phyloP scores from a whole-genome alignment of 2,329 filamentous ascomycete genomes.

The Emergomyces orientalis region DNA sequence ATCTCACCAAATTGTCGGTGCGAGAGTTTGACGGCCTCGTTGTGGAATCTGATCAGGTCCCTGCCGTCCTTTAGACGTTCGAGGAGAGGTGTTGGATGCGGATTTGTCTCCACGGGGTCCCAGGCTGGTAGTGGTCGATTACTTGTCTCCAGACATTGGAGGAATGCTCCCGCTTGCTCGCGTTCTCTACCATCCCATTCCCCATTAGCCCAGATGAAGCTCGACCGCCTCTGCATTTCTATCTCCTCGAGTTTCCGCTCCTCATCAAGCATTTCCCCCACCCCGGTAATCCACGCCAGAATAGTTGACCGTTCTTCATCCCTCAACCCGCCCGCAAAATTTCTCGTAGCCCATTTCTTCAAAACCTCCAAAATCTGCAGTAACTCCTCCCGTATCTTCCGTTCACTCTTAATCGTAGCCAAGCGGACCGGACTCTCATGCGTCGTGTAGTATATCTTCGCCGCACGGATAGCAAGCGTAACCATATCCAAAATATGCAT shows the following conservation, averaged over 20 bases:
- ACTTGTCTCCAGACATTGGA: constrained; percentile 59
- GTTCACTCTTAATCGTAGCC: constrained; percentile 79
- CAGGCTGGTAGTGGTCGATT: constrained; percentile 57
- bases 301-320: constrained; percentile 70
- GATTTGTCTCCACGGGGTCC: constrained; percentile 40
- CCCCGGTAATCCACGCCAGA: constrained; percentile 66
- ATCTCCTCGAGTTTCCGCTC: constrained; percentile 69
- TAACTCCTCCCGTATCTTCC: constrained; percentile 71
- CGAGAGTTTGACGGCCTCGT: constrained; percentile 75
- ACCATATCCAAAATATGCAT: constrained; percentile 87
- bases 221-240: constrained; percentile 61
- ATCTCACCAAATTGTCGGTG: constrained; percentile 82
- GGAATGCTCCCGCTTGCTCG: constrained; percentile 71
- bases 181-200: constrained; percentile 69
- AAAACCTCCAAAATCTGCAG: constrained; percentile 81
- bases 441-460: constrained; percentile 91
- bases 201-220: constrained; percentile 70
- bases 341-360: constrained; percentile 80
- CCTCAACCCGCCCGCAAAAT: constrained; percentile 73
- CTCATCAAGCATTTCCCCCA: constrained; percentile 63
- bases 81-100: constrained; percentile 57
- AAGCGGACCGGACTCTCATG: constrained; percentile 80
- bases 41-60: constrained; percentile 77
- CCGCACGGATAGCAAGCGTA: constrained; percentile 88
- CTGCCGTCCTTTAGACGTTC: constrained; percentile 66